Base-by-base conservation (phyloP, 768 basidiomycete species). In the Mycena crocata region DNA sequence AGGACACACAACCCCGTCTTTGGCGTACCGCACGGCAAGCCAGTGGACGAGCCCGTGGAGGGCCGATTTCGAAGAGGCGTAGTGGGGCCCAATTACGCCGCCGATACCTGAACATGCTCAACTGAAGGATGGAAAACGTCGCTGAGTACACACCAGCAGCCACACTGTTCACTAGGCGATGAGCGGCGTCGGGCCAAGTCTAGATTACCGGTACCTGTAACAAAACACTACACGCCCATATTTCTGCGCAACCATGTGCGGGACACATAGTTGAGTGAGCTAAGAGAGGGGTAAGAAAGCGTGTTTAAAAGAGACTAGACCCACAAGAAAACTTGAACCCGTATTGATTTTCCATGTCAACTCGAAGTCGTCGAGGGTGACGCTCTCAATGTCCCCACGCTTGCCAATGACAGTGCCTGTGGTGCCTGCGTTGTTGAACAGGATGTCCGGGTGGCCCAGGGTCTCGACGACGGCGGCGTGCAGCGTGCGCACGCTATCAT, bases 61-160 rank as follows among this genome's bases (percentile, higher is more conserved):
- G 2, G 86, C 87, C 2, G 85, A 82, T 64, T 88, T 88, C 0
- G 86, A 86, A 0, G 85, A 86, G 8, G 87, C 85, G 58, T 88
- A 87, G 62, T 88, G 87, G 0, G 87, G 86, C 0, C 87, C 87
- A 46, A 88, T 78, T 1, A 87, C 83, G 1, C 87, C 87, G 15
- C 86, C 87, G 28, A 80, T 84, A 2, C 83, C 85, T 78, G 42
- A 5, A n/a, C 23, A n/a, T 21, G 19, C 3, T 6, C 13, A 9
- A 23, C 17, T 56, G 23, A 58, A 32, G 5, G 50, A 35, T 19
- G 6, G 24, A 32, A 17, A 8, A 37, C 10, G 28, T 26, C 13
- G 12, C 23, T 44, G 26, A 24, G 23, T 5, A 67, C 74, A 39
- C 63, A 79, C 83, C 80, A 8, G 86, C 83, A 15, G 86, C 86